Evolutionary conservation across 2,329 filamentous ascomycete species (phyloP).

Genomic region (Sporothrix brasiliensis): DNA sequence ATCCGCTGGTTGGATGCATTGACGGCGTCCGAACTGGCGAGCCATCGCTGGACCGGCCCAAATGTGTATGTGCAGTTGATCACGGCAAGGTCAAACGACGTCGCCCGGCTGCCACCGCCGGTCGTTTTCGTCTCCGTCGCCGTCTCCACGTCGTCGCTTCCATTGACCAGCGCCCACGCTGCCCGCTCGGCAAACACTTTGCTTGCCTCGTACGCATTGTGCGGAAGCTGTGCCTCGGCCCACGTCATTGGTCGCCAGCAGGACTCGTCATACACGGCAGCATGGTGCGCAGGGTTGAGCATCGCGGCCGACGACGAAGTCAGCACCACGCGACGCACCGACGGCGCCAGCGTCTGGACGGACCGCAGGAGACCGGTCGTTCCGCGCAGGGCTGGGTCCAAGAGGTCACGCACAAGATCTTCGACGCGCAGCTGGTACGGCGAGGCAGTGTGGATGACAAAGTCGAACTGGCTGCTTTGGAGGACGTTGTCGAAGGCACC

Average conservation of each 20-base stretch:
- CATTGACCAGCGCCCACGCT: constrained; percentile 63
- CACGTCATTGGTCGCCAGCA: constrained; percentile 46
- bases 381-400: constrained; percentile 60
- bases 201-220: constrained; percentile 45
- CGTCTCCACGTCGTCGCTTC: constrained; percentile 48
- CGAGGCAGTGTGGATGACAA: constrained; percentile 72
- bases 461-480: constrained; percentile 63
- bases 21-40: constrained; percentile 63
- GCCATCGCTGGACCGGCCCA: constrained; percentile 65
- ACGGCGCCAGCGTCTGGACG: constrained; percentile 48
- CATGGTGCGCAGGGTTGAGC: constrained; percentile 45
- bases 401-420: constrained; percentile 51
- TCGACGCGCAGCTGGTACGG: constrained; percentile 72
- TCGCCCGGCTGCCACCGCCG: not conserved
- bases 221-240: constrained; percentile 43
- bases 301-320: constrained; percentile 54
- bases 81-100: constrained; percentile 59
- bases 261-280: constrained; percentile 47
- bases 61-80: constrained; percentile 66
- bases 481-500: constrained; percentile 67
- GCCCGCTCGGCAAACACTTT: constrained; percentile 68
- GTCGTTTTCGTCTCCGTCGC: constrained; percentile 37
- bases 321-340: constrained; percentile 66
- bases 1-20: constrained; percentile 75
- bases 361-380: constrained; percentile 55